These are phyloP conservation scores for Aristolochia fimbriata DNA, from an alignment of 164 flowering plant genomes.

Conservation along the genomic window DNA sequence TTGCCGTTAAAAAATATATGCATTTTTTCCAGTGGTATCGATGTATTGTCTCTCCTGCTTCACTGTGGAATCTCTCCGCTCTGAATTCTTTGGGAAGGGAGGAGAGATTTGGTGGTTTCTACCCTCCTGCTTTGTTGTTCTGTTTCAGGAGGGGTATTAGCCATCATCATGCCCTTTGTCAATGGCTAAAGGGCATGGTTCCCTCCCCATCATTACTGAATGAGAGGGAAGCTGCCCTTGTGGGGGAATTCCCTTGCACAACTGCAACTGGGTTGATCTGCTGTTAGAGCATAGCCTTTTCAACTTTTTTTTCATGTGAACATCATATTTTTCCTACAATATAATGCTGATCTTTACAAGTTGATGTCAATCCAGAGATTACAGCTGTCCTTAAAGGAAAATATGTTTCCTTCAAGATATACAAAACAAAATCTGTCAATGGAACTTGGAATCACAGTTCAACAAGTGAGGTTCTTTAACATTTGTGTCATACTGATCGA, in stretches of 20 bases:
- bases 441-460: slow-evolving; percentile 46
- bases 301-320: neutral
- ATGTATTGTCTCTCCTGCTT: neutral
- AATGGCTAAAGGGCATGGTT: no score
- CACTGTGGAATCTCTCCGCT: no score
- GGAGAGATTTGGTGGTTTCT: no score
- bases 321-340: neutral
- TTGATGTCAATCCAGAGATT: slow-evolving; percentile 47
- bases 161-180: no score
- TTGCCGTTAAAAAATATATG: neutral
- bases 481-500: neutral
- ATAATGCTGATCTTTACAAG: neutral
- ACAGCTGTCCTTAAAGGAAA: slow-evolving; percentile 36
- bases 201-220: no score
- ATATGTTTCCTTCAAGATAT: slow-evolving; percentile 53
- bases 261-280: no score
- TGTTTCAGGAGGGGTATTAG: no score
- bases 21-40: neutral
- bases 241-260: no score
- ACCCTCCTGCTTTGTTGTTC: no score
- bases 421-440: slow-evolving; percentile 45
- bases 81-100: no score
- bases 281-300: neutral
- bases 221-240: no score
- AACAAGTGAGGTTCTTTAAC: slow-evolving; percentile 34